Base-by-base conservation (phyloP, 305 asterid species). In the Striga hermonthica region DNA sequence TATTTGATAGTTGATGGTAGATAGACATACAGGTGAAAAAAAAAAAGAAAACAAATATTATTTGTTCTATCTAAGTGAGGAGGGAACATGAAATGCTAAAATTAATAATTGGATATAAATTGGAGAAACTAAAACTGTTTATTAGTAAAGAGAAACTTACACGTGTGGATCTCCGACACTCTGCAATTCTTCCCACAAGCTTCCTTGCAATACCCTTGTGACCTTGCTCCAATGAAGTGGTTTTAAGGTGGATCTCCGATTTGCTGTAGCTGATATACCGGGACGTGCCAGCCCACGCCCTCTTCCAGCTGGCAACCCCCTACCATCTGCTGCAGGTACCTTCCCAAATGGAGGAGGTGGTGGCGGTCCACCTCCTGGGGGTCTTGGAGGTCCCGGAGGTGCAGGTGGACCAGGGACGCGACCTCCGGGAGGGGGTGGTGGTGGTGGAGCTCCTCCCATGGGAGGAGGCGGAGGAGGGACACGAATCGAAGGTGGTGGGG, bases 151-250 rank as follows among this genome's bases (percentile, higher is more conserved):
- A 69, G 82, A 75, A 59, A 72, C 74, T 53, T 94, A 94, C 98
- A 73, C 73, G 82, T 84, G 97, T 80, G 95, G 84, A 43, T 94
- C 99, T 60, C 95, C 98, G 16, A 75, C 77, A 70, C 89, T 86
- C 79, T 94, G 97, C 80, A 94, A 72, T 81, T 94, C 99, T 66
- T 87, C 99, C 99, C 99, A 94, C 79, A 94, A 82, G 86, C 99
- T 94, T 77, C 99, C 99, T 79, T 94, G 98, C 62, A 91, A 35
- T 78, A 89, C 98, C 81, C 97, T 83, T 41, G 99, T 85, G 70
- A 94, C 95, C 84, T 94, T 94, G 85, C 97, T 94, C 99, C 99
- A 91, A 56, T 94, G 99, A 77, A 94, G 83, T 62, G 99, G 99
- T 79, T 86, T 90, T 75, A 94, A 72, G 57, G 83, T 90, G 58